Evolutionary conservation across 2,329 filamentous ascomycete genomes (phyloP), one percentile per base, ranked within the genome.

Genomic region (Mycosphaerelloides madeirae): DNA sequence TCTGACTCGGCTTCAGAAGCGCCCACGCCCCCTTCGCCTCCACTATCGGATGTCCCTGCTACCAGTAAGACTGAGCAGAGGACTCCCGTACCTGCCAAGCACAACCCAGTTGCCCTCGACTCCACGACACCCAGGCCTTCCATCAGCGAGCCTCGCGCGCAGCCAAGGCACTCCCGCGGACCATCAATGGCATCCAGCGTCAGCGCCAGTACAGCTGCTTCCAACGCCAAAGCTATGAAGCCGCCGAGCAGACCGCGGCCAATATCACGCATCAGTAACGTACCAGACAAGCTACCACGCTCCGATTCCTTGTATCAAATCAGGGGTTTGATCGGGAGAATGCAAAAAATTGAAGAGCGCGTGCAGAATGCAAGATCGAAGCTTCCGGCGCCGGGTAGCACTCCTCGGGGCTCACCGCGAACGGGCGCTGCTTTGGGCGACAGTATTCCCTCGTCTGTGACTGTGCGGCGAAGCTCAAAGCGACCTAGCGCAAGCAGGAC

Each of bases 331-430:
- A 95, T 94, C 46, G 90, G 88, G 20, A 93, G 97, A 69, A 96
- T 97, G 89, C 88, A 96, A 68, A 87, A 88, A 55, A 82, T 98
- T 49, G 93, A 97, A 66, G 87, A 93, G 52, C 81, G 93, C 34
- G 91, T 98, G 8, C 89, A 97, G 49, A 88, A 84, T 18, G 93
- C 85, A 14, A 83, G 89, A 56, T 96, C 91, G 31, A 95, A 93
- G 68, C 78, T 98, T 15, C 93, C 93, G 2, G 87, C 85, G 1
- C 87, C 90, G 6, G 77, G 74, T 43, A 93, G 85, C 0, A 89
- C 90, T 3, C 88, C 90, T 14, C 81, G 84, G 37, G 77, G 79
- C 3, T 95, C 89, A n/a, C 88, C 90, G 16, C 79, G 87, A 38
- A 43, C 57, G 20, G 49, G 40, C 19, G 51, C 54, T 15, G 53